A percentile compares a stretch with the other conserved stretches of the same genome.
phyloP scores from a whole-genome alignment of 1,284 basidiomycete genomes.

The Ganoderma multipileum region DNA sequence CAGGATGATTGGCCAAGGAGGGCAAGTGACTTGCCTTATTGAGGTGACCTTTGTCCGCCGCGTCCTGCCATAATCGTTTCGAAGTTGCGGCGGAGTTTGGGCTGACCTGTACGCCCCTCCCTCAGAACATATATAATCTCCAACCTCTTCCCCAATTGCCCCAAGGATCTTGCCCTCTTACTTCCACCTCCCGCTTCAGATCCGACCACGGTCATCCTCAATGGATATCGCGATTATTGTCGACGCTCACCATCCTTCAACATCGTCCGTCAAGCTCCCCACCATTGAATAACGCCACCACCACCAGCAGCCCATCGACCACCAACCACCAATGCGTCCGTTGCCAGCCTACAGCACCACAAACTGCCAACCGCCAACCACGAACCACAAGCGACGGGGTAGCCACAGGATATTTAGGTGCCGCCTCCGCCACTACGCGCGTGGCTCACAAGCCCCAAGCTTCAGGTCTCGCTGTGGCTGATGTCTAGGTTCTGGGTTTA shows the following conservation, averaged over 20 bases:
- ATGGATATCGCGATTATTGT: neutral
- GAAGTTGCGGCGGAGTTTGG: constrained; percentile 23
- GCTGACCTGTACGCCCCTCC: constrained; percentile 10
- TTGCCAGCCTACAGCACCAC: too few relatives aligned
- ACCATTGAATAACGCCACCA: neutral
- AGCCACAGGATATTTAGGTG: neutral
- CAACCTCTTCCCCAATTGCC: constrained; percentile 4
- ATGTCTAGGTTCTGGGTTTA: neutral
- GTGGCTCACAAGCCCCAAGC: neutral
- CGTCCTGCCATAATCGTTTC: constrained; percentile 19
- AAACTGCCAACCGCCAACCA: neutral
- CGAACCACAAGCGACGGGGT: neutral
- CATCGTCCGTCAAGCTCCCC: neutral
- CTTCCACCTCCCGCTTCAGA: neutral
- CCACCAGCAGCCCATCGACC: too few relatives aligned
- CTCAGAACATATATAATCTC: constrained; percentile 11
- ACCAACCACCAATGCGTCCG: neutral
- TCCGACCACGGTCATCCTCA: neutral
- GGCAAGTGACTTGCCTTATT: constrained; percentile 5
- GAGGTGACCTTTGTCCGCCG: constrained; percentile 5
- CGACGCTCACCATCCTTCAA: constrained; percentile 2
- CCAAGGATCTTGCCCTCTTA: constrained; percentile 9
- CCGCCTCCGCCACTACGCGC: too few relatives aligned
- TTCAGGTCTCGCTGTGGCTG: neutral
- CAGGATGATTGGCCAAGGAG: neutral